Evolutionary conservation across 805 yeast species (phyloP).

Genomic region (Ascoidea asiatica): DNA sequence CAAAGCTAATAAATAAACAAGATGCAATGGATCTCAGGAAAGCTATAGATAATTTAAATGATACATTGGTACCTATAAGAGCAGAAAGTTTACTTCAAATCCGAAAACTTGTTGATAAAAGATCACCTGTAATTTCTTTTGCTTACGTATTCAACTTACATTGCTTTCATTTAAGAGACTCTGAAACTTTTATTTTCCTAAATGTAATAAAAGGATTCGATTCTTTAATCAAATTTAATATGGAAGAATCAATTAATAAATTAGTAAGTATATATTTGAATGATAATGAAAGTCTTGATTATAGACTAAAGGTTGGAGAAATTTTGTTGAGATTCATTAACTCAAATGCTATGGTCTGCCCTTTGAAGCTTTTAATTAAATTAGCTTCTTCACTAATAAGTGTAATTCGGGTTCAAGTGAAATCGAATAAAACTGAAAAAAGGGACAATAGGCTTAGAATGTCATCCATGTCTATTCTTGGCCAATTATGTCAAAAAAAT

Average conservation of each 20-base stretch:
- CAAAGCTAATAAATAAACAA: constrained; percentile 26
- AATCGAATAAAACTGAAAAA: constrained; percentile 13
- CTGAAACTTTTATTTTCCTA: constrained; percentile 78
- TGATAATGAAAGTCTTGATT: constrained; percentile 34
- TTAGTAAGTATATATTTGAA: constrained; percentile 26
- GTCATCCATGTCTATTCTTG: constrained; percentile 83
- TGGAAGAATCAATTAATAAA: constrained; percentile 21
- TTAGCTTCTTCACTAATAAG: not conserved
- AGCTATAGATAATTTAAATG: constrained; percentile 58
- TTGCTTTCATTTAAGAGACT: constrained; percentile 50
- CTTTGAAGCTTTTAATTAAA: constrained; percentile 16
- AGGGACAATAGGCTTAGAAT: constrained; percentile 54
- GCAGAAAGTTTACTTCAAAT: constrained; percentile 73
- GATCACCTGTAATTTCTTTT: constrained; percentile 35
- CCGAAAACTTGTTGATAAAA: constrained; percentile 35
- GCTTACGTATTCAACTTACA: constrained; percentile 50
- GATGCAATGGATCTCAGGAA: no score
- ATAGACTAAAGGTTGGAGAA: constrained; percentile 72
- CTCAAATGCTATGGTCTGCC: no score
- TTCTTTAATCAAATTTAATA: constrained; percentile 35
- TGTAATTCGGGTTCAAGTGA: constrained; percentile 14
- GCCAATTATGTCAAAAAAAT: constrained; percentile 47
- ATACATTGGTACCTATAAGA: constrained; percentile 69
- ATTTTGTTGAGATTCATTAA: constrained; percentile 51
- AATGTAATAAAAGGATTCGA: constrained; percentile 74